Evolutionary conservation across 805 yeast genomes (phyloP).

Genomic region (Sugiyamaella lignohabitans): DNA sequence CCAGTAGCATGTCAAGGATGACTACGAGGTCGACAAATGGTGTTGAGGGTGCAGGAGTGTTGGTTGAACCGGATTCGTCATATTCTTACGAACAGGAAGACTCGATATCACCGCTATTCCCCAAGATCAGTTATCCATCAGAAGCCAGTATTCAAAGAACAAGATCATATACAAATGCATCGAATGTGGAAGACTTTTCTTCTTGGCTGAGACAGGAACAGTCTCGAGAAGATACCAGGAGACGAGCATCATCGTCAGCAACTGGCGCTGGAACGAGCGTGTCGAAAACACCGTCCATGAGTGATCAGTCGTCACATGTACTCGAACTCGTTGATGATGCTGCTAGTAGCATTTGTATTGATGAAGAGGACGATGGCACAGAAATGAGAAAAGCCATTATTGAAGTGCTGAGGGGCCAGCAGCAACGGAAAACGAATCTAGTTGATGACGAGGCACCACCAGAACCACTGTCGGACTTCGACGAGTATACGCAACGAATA

Average conservation of each 20-base stretch:
- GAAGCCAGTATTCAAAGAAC: background rate
- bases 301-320: background rate
- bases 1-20: too few relatives aligned
- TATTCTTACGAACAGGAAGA: background rate
- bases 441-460: background rate
- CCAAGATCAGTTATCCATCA: background rate
- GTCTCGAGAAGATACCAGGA: background rate
- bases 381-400: constrained; percentile 21
- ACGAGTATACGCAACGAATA: constrained; percentile 23
- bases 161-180: background rate
- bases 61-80: background rate
- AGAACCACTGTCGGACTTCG: constrained; percentile 24
- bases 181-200: constrained; percentile 3
- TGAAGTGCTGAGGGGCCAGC: constrained; percentile 12
- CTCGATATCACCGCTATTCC: constrained; percentile 6
- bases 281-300: too few relatives aligned
- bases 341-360: constrained; percentile 28
- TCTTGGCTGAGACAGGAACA: constrained; percentile 1
- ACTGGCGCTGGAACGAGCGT: too few relatives aligned
- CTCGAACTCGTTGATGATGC: constrained; percentile 24
- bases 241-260: background rate
- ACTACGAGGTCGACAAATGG: background rate
- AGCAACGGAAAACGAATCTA: background rate
- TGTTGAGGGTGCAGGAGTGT: background rate
- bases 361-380: constrained; percentile 25